Percentiles rank a stretch among this genome's conserved stretches.
These are phyloP conservation scores for Oropetium thomaeum DNA, from an alignment of 176 grass and related monocot genomes.

Conservation along the genomic window DNA sequence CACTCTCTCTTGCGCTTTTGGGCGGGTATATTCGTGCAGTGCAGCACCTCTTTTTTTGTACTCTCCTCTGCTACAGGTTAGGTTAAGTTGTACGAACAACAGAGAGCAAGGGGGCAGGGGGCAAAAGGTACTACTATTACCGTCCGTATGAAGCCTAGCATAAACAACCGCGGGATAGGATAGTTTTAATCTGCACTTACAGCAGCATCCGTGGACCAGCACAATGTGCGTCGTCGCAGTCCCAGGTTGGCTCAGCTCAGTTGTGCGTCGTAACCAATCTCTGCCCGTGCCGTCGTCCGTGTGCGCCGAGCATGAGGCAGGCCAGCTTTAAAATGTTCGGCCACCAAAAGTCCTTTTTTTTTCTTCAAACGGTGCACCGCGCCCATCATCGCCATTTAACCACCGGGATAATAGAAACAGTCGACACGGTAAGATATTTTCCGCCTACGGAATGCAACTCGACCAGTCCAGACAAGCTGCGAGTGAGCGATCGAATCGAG, in stretches of 20 bases:
- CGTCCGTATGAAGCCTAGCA: neutral
- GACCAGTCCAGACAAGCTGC: no score
- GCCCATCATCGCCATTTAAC: no score
- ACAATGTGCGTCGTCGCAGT: no score
- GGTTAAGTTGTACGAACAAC: neutral
- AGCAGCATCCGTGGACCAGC: neutral
- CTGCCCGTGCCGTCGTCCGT: neutral
- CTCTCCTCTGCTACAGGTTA: neutral
- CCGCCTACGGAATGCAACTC: no score
- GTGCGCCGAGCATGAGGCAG: neutral
- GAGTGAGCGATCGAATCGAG: no score
- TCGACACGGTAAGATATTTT: neutral
- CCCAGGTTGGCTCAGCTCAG: no score
- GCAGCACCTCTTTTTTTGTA: no score
- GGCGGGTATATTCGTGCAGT: conserved; percentile 30
- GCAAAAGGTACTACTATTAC: neutral
- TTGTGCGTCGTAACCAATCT: no score
- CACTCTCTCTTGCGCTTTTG: neutral
- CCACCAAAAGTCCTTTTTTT: neutral
- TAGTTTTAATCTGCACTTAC: no score
- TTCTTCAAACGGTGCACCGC: conserved; percentile 38
- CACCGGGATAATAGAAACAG: neutral
- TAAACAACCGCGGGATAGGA: neutral
- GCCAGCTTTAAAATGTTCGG: no score
- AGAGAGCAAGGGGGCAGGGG: no score